Evolutionary conservation across 768 basidiomycete genomes (phyloP).

Genomic region (Calocera viscosa): DNA sequence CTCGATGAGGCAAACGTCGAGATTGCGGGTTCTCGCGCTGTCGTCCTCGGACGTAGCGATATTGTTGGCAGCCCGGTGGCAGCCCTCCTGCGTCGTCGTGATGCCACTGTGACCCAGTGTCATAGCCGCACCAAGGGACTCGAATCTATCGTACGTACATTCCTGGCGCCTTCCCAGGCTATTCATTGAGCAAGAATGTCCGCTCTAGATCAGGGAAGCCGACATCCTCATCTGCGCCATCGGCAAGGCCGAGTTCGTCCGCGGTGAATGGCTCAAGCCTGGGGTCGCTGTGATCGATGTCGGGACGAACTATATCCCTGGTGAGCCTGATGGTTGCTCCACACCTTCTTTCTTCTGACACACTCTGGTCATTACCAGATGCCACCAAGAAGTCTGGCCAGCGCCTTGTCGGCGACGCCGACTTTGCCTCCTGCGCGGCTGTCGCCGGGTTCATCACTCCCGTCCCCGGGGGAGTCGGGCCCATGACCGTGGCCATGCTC

Average conservation of each 20-base stretch:
- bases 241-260: constrained; percentile 78
- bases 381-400: constrained; percentile 86
- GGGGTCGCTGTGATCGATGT: constrained; percentile 96
- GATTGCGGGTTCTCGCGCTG: constrained; percentile 66
- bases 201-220: constrained; percentile 56
- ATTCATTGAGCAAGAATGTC: constrained; percentile 11
- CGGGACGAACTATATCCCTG: constrained; percentile 90
- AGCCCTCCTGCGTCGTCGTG: constrained; percentile 73
- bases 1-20: constrained; percentile 74
- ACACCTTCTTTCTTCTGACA: background rate
- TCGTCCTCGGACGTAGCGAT: constrained; percentile 92
- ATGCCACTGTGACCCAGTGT: constrained; percentile 96
- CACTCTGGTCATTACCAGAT: constrained; percentile 36
- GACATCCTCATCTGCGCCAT: constrained; percentile 97
- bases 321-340: constrained; percentile 30
- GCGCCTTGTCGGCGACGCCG: constrained; percentile 91
- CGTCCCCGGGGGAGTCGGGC: constrained; percentile 96
- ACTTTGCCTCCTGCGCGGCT: constrained; percentile 60
- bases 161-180: constrained; percentile 3
- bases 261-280: constrained; percentile 89
- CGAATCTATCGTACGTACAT: constrained; percentile 50
- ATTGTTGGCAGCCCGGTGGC: constrained; percentile 95
- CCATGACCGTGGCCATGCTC: constrained; percentile 98
- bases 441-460: constrained; percentile 90
- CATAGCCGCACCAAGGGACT: constrained; percentile 83